Evolutionary conservation across 1,284 basidiomycete genomes (phyloP).

Genomic region (Dichomitus squalens): DNA sequence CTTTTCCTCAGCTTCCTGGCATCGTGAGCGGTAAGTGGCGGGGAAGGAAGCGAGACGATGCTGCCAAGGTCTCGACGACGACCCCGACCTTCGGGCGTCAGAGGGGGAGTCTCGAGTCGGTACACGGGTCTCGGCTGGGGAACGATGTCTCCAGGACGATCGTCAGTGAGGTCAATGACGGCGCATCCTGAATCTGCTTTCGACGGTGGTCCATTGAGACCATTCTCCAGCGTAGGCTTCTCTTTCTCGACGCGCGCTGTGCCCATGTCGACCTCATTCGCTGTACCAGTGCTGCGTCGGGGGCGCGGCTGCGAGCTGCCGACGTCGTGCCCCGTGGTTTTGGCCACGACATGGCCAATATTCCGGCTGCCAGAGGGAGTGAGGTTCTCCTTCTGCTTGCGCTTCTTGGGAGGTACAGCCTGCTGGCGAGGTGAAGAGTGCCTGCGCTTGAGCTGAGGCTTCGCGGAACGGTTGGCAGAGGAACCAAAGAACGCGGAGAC

Average conservation of each 20-base stretch:
- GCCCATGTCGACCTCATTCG: neutral
- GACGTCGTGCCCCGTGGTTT: neutral
- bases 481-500: conserved; percentile 22
- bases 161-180: neutral
- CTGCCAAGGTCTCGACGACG: neutral
- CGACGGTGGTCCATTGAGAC: neutral
- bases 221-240: too few species aligned
- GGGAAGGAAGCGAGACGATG: conserved; percentile 15
- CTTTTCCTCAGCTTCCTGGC: neutral
- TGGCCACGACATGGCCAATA: neutral
- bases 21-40: conserved; percentile 12
- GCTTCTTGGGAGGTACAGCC: conserved; percentile 7
- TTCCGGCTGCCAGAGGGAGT: neutral
- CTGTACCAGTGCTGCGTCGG: neutral
- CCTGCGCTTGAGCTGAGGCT: conserved; percentile 16
- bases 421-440: neutral
- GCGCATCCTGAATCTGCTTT: neutral
- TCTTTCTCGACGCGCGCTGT: neutral
- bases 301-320: neutral
- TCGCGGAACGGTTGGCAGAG: conserved; percentile 7
- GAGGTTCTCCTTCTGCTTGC: conserved; percentile 19
- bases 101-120: neutral
- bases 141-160: too few species aligned
- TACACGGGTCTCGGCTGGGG: neutral
- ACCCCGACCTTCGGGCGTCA: conserved; percentile 1